Evolutionary conservation across 805 yeast species (phyloP), one percentile per base, ranked within the genome.

Genomic region (Gaillardinia entomophila): DNA sequence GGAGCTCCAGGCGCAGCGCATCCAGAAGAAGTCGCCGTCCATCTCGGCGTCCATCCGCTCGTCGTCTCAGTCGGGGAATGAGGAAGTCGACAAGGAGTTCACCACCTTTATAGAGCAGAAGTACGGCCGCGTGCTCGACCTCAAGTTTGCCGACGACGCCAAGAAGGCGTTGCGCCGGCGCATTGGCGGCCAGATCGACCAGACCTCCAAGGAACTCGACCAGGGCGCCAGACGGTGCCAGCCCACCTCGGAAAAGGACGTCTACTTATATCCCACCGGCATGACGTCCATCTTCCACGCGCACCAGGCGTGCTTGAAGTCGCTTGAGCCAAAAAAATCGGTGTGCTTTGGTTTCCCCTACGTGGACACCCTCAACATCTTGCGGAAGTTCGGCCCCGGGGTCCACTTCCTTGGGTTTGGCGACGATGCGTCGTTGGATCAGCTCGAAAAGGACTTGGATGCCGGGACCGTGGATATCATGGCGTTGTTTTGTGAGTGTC

Each of bases 271-370:
- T 48, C 92, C 96, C 11, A 69, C 89, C 3, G 98, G 98, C 12
- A 92, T 92, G 97, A 82, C 96, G 2, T 69, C 95, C 1, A 83
- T 92, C 25, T 92, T 82, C 66, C 71, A 77, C 34, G 84, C 96
- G 1, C 95, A 90, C 53, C 71, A 75, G 37, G 66, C 77, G 6
- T 43, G 75, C 13, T 51, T 77, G 33, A 46, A 62, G 22, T 34
- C 38, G 5, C 41, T 36, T 10, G 33, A 34, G 3, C 53, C 57
- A 5, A 53, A 61, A 40, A 86, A 85, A 53, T 79, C 95, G 1
- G 95, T 88, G 2, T 87, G 96, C 60, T 90, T 85, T 58, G 99
- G 99, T 1, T 88, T 89, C 61, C 96, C 97, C 5, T 92, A 90
- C 56, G 92, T 86, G 18, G 97, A 92, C 55, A 89, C 97, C 0